Conservation (phyloP, 2,329 filamentous ascomycete species). For the Ascocoryne sarcoides region DNA sequence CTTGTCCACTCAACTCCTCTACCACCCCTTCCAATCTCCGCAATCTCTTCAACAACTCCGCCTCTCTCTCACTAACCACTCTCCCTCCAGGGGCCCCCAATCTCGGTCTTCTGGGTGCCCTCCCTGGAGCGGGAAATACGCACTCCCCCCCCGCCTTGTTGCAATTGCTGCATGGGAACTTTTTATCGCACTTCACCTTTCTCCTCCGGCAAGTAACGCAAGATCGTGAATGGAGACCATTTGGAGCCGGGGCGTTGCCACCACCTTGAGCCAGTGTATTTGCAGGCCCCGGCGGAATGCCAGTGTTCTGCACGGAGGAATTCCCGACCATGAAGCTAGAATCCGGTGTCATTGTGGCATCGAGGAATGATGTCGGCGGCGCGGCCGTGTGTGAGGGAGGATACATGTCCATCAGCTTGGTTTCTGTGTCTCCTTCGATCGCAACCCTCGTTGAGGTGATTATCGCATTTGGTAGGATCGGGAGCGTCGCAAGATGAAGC, state of each 20-base stretch:
- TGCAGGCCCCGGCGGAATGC: too few relatives aligned
- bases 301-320: too few relatives aligned
- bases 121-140: slow-evolving; percentile 65
- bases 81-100: slow-evolving; percentile 52
- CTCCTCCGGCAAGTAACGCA: slow-evolving; percentile 46
- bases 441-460: too few relatives aligned
- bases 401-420: too few relatives aligned
- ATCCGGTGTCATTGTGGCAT: too few relatives aligned
- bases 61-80: slow-evolving; percentile 50
- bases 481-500: too few relatives aligned
- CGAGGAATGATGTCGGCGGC: neutral
- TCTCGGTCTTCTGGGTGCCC: slow-evolving; percentile 43
- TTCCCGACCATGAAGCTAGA: too few relatives aligned
- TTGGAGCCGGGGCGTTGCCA: slow-evolving; percentile 7
- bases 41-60: slow-evolving; percentile 63
- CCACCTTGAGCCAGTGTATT: too few relatives aligned
- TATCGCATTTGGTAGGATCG: too few relatives aligned
- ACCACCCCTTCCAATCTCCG: slow-evolving; percentile 70
- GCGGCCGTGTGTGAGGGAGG: neutral
- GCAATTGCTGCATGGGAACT: slow-evolving; percentile 67
- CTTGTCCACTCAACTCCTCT: slow-evolving; percentile 56
- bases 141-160: slow-evolving; percentile 62
- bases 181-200: slow-evolving; percentile 70
- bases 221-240: slow-evolving; percentile 23
- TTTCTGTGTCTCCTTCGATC: too few relatives aligned